Evolutionary conservation across 257 asterid genomes (phyloP).

Genomic region (Fraxinus quadrangulata): DNA sequence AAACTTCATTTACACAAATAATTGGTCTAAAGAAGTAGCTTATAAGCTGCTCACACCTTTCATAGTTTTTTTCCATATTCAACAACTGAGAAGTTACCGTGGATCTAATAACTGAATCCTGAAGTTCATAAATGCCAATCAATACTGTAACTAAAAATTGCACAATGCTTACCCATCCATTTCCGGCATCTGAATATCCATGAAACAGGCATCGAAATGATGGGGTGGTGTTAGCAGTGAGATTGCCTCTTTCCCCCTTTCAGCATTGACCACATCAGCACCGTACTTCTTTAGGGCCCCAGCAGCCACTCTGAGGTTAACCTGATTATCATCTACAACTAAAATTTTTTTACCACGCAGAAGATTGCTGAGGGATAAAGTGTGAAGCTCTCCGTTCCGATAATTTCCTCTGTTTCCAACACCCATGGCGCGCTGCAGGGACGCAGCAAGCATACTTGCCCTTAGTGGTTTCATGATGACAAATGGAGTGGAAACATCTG

Average conservation of each 20-base stretch:
- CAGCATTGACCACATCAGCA: conserved; percentile 85
- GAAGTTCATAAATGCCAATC: background rate
- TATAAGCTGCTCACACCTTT: background rate
- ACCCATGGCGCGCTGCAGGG: conserved; percentile 80
- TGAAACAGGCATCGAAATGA: conserved; percentile 89
- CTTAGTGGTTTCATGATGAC: conserved; percentile 74
- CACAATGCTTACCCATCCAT: conserved; percentile 79
- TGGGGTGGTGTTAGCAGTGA: conserved; percentile 76
- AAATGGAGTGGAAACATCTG: conserved; percentile 42
- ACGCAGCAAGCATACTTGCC: conserved; percentile 86
- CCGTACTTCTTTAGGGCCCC: conserved; percentile 89
- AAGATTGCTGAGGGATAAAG: conserved; percentile 58
- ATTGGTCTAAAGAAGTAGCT: too few species aligned
- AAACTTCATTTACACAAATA: background rate
- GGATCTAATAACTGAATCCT: background rate
- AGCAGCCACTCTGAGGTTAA: conserved; percentile 90
- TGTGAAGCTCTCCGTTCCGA: conserved; percentile 52
- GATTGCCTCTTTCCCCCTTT: conserved; percentile 74
- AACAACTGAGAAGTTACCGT: background rate
- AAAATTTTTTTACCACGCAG: conserved; percentile 77
- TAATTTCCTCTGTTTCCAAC: conserved; percentile 52
- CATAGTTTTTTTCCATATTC: background rate
- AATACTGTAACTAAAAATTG: background rate
- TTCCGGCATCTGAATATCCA: conserved; percentile 99
- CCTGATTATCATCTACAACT: conserved; percentile 86